Conservation (phyloP, 2,329 filamentous ascomycete genomes). For the Pyrenochaeta sp. region DNA sequence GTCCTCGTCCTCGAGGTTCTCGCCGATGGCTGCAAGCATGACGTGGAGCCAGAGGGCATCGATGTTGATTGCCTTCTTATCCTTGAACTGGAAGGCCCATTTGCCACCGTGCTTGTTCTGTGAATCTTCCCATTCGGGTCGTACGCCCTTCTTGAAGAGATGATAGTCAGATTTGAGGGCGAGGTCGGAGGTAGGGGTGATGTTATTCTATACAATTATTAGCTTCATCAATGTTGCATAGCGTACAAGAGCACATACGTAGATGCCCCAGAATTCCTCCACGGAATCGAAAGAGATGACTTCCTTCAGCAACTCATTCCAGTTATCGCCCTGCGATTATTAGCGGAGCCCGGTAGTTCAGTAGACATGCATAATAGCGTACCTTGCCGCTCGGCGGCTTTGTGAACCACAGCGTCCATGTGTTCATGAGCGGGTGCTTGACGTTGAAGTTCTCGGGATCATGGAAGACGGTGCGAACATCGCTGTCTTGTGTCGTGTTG, state of each 20-base stretch:
- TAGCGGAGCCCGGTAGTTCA: conserved; percentile 12
- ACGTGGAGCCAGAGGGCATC: conserved; percentile 97
- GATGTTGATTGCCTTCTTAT: conserved; percentile 89
- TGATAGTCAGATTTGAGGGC: conserved; percentile 99
- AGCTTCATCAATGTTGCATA: conserved; percentile 7
- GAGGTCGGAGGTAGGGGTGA: conserved; percentile 92
- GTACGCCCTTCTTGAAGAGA: conserved; percentile 96
- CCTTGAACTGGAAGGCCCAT: conserved; percentile 98
- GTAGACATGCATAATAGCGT: conserved; percentile 31
- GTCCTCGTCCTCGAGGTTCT: conserved; percentile 93
- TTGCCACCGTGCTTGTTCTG: conserved; percentile 99
- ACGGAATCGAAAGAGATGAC: conserved; percentile 99
- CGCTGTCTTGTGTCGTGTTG: conserved; percentile 56
- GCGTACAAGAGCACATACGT: conserved; percentile 70
- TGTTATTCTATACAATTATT: conserved; percentile 82
- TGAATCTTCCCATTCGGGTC: conserved; percentile 96
- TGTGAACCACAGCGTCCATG: conserved; percentile 99
- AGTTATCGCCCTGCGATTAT: conserved; percentile 83
- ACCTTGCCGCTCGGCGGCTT: conserved; percentile 97
- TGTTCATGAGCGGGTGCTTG: conserved; percentile 96
- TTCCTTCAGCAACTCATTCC: conserved; percentile 97
- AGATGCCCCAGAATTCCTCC: conserved; percentile 99
- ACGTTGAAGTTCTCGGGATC: conserved; percentile 99
- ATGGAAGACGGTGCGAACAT: conserved; percentile 93
- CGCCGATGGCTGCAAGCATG: conserved; percentile 95